These are phyloP conservation scores for Penicillium roqueforti DNA, from an alignment of 495 filamentous ascomycete genomes.

Conservation along the genomic window DNA sequence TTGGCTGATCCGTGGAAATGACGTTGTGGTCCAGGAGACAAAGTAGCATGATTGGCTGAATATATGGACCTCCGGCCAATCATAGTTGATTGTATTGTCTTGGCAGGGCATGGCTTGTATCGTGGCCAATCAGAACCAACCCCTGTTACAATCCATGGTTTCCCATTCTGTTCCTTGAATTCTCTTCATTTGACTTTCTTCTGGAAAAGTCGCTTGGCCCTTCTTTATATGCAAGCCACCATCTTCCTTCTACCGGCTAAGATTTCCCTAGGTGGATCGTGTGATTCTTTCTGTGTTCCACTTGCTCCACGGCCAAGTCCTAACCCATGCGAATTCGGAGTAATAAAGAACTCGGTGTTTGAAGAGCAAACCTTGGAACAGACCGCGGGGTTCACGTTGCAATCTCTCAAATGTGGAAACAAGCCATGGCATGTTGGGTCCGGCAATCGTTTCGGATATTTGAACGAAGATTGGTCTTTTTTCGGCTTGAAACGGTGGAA, in stretches of 20 bases:
- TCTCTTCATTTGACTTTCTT: not conserved
- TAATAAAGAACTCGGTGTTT: not conserved
- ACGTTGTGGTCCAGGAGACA: slow-evolving; percentile 5
- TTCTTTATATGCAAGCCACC: not conserved
- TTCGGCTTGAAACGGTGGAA: not conserved
- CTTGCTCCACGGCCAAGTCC: not conserved
- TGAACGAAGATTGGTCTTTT: not conserved
- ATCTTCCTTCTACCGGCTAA: not conserved
- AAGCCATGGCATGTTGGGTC: too few species aligned
- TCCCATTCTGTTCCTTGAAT: not conserved
- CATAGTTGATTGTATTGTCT: not conserved
- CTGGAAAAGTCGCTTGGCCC: not conserved
- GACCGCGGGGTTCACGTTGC: not conserved
- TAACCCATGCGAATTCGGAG: not conserved
- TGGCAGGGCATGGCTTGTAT: slow-evolving; percentile 1
- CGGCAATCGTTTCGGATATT: too few species aligned
- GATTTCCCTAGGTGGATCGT: not conserved
- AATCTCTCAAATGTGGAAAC: not conserved
- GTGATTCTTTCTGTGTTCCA: not conserved
- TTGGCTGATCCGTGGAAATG: not conserved
- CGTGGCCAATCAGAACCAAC: not conserved
- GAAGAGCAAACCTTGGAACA: not conserved
- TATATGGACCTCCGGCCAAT: not conserved
- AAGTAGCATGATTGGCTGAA: not conserved
- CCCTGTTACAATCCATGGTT: not conserved